phyloP scores from a whole-genome alignment of 768 basidiomycete species.

The Cubamyces sp. region DNA sequence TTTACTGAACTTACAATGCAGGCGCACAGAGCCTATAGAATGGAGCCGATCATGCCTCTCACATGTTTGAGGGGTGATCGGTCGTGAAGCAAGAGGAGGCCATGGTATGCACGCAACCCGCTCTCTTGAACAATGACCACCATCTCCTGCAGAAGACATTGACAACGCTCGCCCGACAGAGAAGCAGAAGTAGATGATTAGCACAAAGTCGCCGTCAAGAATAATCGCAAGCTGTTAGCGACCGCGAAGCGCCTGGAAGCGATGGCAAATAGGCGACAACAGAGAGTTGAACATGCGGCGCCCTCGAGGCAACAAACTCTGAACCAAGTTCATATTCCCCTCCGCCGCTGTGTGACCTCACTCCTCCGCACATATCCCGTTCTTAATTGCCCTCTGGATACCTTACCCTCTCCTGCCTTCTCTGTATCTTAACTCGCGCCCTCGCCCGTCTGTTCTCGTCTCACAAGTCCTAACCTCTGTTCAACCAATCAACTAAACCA shows the following conservation, averaged over 20 bases:
- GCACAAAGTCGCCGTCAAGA: conserved; percentile 6
- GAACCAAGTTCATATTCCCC: conserved; percentile 16
- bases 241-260: conserved; percentile 19
- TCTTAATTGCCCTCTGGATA: conserved; percentile 22
- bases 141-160: not conserved
- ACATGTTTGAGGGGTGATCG: conserved; percentile 1
- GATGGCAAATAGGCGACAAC: conserved; percentile 26
- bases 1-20: no score
- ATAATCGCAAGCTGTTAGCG: conserved; percentile 1
- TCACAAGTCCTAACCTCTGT: not conserved
- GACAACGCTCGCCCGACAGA: not conserved
- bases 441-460: not conserved
- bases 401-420: conserved; percentile 11
- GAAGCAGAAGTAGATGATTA: not conserved
- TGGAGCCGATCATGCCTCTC: conserved; percentile 6
- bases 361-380: conserved; percentile 14
- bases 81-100: not conserved
- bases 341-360: conserved; percentile 25
- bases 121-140: not conserved
- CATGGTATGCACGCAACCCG: not conserved
- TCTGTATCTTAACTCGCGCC: conserved; percentile 12
- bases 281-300: conserved; percentile 23
- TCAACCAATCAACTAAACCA: not conserved
- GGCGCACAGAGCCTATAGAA: not conserved
- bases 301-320: conserved; percentile 15